Base-by-base conservation (phyloP, 108 stramenopile genomes). In the Bacterosira constricta region DNA sequence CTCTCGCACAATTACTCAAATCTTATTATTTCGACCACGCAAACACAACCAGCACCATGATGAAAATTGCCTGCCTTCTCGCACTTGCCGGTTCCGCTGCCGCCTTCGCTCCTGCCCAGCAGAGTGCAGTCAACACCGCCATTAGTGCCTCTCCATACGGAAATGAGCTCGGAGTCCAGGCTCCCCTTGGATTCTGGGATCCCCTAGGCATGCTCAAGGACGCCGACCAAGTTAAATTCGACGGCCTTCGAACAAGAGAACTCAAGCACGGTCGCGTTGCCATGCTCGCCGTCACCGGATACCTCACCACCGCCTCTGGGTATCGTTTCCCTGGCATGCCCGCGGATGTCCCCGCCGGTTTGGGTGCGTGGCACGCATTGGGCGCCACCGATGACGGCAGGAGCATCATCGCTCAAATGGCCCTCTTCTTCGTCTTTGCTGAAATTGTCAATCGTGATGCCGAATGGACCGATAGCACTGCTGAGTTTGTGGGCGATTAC, bases 131-230 rank as follows among this genome's bases (percentile, higher is more conserved):
- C 51, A 18, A 69, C 30, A 70, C 77, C 62, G 59, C 77, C 20
- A 37, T 73, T 35, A 66, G 56, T 50, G 75, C 75, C 18, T 63
- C 65, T 15, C n/a, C n/a, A n/a, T 88, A 94, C 78, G 88, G 87
- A 62, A 66, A 79, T 44, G 94, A 95, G 52, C 82, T 97, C 62
- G 96, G 96, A 30, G 92, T 85, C 9, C 92, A 93, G 62, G 65
- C 83, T 12, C 96, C 96, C 29, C 68, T 46, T 63, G 83, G 63
- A 21, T 60, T 47, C 72, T 69, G 53, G 63, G 85, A 94, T 62
- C 69, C 75, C 3, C 81, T 85, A n/a, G 68, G 58, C 62, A 86
- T 90, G 54, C 85, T 90, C 66, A 55, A 66, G 44, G 69, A 74
- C 15, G 93, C 87, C 32, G 82, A 77, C 58, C 58, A 86, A 55